These are phyloP conservation scores for Tetracladium maxilliforme DNA, from an alignment of 2,329 filamentous ascomycete species.

Conservation along the genomic window DNA sequence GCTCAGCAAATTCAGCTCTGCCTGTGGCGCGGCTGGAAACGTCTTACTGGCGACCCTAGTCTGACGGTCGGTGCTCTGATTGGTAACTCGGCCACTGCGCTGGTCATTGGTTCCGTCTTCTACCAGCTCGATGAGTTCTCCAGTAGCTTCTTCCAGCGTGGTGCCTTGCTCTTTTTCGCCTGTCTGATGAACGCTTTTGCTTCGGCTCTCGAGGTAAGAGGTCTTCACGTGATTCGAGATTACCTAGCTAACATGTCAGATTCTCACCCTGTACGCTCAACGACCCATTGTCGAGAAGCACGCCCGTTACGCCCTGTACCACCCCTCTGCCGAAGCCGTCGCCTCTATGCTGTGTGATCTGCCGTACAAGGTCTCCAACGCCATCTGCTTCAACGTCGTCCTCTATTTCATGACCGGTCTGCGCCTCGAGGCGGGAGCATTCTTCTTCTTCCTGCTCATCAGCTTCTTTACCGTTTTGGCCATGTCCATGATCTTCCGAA, in stretches of 20 bases:
- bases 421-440: slow-evolving; percentile 65
- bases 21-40: slow-evolving; percentile 62
- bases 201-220: slow-evolving; percentile 46
- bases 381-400: slow-evolving; percentile 62
- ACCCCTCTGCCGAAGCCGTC: slow-evolving; percentile 80
- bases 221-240: slow-evolving; percentile 55
- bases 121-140: slow-evolving; percentile 41
- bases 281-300: slow-evolving; percentile 89
- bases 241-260: slow-evolving; percentile 61
- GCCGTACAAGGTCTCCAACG: slow-evolving; percentile 66
- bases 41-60: slow-evolving; percentile 48
- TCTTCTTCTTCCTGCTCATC: slow-evolving; percentile 58
- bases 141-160: slow-evolving; percentile 44
- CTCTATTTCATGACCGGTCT: slow-evolving; percentile 84
- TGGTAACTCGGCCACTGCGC: slow-evolving; percentile 34
- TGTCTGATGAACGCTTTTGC: slow-evolving; percentile 51
- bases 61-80: slow-evolving; percentile 55
- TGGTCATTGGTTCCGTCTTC: slow-evolving; percentile 50
- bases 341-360: slow-evolving; percentile 77
- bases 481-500: slow-evolving; percentile 78
- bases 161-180: slow-evolving; percentile 52
- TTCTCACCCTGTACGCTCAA: slow-evolving; percentile 77
- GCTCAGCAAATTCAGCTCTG: slow-evolving; percentile 64
- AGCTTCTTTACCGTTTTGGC: slow-evolving; percentile 18
- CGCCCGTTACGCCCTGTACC: slow-evolving; percentile 72